These are phyloP conservation scores for Trypanosoma scelopori DNA, from an alignment of 208 protist genomes.

Conservation along the genomic window DNA sequence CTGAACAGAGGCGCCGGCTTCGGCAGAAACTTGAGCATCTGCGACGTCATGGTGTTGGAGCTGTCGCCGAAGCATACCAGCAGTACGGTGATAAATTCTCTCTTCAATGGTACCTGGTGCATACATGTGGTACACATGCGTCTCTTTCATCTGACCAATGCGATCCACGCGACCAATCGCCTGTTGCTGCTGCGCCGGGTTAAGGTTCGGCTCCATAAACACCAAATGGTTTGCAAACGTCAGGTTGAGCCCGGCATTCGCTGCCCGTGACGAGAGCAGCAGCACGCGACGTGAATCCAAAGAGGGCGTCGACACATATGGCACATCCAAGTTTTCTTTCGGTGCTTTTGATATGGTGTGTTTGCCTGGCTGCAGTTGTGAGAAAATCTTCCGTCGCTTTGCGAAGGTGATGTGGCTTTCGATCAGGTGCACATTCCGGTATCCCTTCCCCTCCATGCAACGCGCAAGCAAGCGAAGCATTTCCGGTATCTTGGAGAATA, in stretches of 20 bases:
- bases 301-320: too few relatives aligned
- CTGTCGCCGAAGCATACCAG: neutral
- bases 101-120: slow-evolving; percentile 52
- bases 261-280: slow-evolving; percentile 55
- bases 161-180: slow-evolving; percentile 83
- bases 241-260: slow-evolving; percentile 66
- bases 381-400: slow-evolving; percentile 42
- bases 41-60: too few relatives aligned
- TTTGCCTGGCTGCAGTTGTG: slow-evolving; percentile 21
- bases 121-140: slow-evolving; percentile 49
- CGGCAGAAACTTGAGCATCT: too few relatives aligned
- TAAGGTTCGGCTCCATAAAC: slow-evolving; percentile 71
- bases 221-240: slow-evolving; percentile 76
- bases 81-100: slow-evolving; percentile 36
- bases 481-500: too few relatives aligned
- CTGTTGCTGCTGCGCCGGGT: slow-evolving; percentile 72
- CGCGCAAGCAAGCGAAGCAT: neutral
- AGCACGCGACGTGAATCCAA: slow-evolving; percentile 34
- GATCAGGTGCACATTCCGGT: slow-evolving; percentile 32
- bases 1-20: too few relatives aligned
- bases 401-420: slow-evolving; percentile 36
- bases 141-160: slow-evolving; percentile 86
- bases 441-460: neutral
- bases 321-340: too few relatives aligned
- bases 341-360: neutral